A percentile compares a stretch with the other conserved stretches of the same genome.
These are phyloP conservation scores for Colletotrichum phormii DNA, from an alignment of 2,329 filamentous ascomycete species.

Conservation along the genomic window DNA sequence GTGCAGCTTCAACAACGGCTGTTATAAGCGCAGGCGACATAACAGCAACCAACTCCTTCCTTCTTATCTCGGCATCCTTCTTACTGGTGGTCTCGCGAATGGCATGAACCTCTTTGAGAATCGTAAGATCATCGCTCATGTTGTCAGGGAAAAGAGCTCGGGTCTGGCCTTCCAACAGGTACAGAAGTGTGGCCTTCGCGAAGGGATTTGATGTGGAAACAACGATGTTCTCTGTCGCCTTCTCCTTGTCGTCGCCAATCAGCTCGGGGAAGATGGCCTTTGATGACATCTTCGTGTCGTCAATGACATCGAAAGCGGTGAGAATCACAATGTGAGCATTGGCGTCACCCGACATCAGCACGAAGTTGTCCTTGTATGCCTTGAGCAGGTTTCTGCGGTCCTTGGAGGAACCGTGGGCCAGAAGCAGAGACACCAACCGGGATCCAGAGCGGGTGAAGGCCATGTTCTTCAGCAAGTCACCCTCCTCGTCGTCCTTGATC, in stretches of 20 bases:
- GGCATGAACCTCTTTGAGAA: slow-evolving; percentile 81
- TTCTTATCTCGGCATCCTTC: slow-evolving; percentile 83
- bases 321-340: slow-evolving; percentile 86
- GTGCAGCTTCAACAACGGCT: slow-evolving; percentile 76
- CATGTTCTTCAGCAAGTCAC: slow-evolving; percentile 92
- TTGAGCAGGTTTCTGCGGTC: slow-evolving; percentile 91
- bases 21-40: slow-evolving; percentile 81
- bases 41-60: slow-evolving; percentile 79
- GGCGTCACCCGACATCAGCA: slow-evolving; percentile 84
- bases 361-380: slow-evolving; percentile 89
- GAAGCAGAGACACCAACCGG: slow-evolving; percentile 80
- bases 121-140: slow-evolving; percentile 73
- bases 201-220: slow-evolving; percentile 74
- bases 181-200: slow-evolving; percentile 77
- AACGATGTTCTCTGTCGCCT: slow-evolving; percentile 72
- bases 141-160: slow-evolving; percentile 70
- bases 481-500: slow-evolving; percentile 90
- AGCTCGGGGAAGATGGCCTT: slow-evolving; percentile 92
- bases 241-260: slow-evolving; percentile 76
- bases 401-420: slow-evolving; percentile 90
- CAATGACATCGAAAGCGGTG: slow-evolving; percentile 88
- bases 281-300: slow-evolving; percentile 89
- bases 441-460: slow-evolving; percentile 94
- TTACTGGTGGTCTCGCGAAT: slow-evolving; percentile 90
- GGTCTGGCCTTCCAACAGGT: slow-evolving; percentile 79